Conservation (phyloP, 495 filamentous ascomycete genomes). For the Aspergillus steynii region DNA sequence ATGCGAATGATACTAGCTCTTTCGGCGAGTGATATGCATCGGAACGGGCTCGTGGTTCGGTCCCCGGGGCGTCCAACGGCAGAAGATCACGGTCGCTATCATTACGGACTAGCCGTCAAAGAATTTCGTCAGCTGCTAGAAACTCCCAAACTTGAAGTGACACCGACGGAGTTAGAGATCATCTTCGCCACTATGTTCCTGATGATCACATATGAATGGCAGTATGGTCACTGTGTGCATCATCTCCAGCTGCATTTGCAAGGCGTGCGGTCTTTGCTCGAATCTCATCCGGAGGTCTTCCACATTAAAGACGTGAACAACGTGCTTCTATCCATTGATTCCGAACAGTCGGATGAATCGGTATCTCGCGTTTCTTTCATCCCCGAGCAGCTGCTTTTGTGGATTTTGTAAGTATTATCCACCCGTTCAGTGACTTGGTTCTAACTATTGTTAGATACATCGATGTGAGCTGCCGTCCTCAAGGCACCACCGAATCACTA, state of each 20-base stretch:
- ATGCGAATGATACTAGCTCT: conserved; percentile 48
- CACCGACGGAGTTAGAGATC: conserved; percentile 33
- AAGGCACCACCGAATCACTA: conserved; percentile 39
- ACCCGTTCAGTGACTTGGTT: background rate
- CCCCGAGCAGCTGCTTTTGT: conserved; percentile 41
- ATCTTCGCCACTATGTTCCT: conserved; percentile 46
- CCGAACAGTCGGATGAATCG: conserved; percentile 15
- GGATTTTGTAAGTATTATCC: conserved; percentile 35
- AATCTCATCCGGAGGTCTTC: conserved; percentile 42
- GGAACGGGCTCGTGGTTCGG: conserved; percentile 30
- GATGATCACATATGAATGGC: conserved; percentile 46
- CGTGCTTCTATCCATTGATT: conserved; percentile 30
- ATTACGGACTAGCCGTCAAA: conserved; percentile 44
- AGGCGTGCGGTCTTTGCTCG: conserved; percentile 40
- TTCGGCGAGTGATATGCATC: conserved; percentile 44
- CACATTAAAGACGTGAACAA: conserved; percentile 36
- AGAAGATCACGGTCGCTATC: conserved; percentile 41
- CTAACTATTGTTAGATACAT: conserved; percentile 30
- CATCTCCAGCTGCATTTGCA: conserved; percentile 45
- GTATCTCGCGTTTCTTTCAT: conserved; percentile 38
- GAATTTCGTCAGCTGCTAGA: conserved; percentile 45
- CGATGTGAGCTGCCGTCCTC: conserved; percentile 35
- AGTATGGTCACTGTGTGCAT: conserved; percentile 42
- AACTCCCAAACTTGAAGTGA: conserved; percentile 29
- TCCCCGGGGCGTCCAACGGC: conserved; percentile 36